Evolutionary conservation across 2,329 filamentous ascomycete genomes (phyloP).

Genomic region (Cordyceps militaris): DNA sequence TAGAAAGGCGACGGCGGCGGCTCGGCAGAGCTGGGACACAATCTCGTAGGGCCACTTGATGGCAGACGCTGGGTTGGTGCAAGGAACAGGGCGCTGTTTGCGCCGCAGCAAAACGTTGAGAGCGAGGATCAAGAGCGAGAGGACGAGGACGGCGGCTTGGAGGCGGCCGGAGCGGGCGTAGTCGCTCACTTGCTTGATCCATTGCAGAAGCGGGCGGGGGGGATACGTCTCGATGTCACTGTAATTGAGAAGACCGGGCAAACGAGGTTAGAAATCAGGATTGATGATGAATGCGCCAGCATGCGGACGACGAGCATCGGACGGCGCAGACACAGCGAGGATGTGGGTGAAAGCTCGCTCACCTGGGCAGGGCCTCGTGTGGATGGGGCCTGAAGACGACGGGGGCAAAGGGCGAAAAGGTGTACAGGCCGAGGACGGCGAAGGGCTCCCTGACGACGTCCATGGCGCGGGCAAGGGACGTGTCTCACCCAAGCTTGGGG

Average conservation of each 20-base stretch:
- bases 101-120: slow-evolving; percentile 13
- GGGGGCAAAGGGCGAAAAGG: slow-evolving; percentile 17
- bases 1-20: slow-evolving; percentile 33
- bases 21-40: slow-evolving; percentile 33
- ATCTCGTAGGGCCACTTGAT: slow-evolving; percentile 38
- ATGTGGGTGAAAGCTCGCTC: background rate
- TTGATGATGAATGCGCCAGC: background rate
- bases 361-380: slow-evolving; percentile 11
- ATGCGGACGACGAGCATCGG: background rate
- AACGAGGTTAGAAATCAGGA: background rate
- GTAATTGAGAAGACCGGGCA: background rate
- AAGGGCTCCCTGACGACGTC: slow-evolving; percentile 27
- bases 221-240: slow-evolving; percentile 10
- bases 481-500: slow-evolving; percentile 7
- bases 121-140: slow-evolving; percentile 30
- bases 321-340: background rate
- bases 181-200: slow-evolving; percentile 32
- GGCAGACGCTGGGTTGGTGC: slow-evolving; percentile 29
- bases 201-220: slow-evolving; percentile 20
- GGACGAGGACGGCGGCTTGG: slow-evolving; percentile 30
- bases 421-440: slow-evolving; percentile 24
- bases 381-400: slow-evolving; percentile 15
- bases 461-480: slow-evolving; percentile 18
- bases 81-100: slow-evolving; percentile 17
- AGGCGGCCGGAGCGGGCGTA: slow-evolving; percentile 35